These are phyloP conservation scores for Bruguiera hainesii DNA, from an alignment of 441 rosid genomes.

Conservation along the genomic window DNA sequence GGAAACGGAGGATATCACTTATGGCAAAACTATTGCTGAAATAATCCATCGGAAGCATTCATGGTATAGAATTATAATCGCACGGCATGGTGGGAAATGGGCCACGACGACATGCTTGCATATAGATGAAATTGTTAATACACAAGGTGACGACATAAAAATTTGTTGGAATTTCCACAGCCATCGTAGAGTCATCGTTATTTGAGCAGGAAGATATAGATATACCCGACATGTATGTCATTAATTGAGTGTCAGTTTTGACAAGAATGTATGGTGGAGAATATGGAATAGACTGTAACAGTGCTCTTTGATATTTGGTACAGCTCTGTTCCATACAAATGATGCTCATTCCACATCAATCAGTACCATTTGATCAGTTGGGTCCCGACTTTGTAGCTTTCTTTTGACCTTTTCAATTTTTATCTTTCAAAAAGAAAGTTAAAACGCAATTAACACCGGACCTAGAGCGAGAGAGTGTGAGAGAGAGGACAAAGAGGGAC, in stretches of 20 bases:
- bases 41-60: not conserved
- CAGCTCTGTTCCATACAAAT: slow-evolving; percentile 15
- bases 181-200: slow-evolving; percentile 1
- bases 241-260: slow-evolving; percentile 21
- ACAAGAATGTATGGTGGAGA: slow-evolving; percentile 27
- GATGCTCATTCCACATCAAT: slow-evolving; percentile 21
- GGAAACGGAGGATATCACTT: not conserved
- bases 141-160: not conserved
- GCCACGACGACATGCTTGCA: slow-evolving; percentile 3
- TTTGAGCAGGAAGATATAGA: not conserved
- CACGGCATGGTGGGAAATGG: slow-evolving; percentile 11
- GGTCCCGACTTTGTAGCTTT: no score
- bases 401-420: no score
- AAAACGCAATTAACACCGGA: no score
- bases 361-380: slow-evolving; percentile 4
- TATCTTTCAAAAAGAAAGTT: no score
- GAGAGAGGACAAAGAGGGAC: no score
- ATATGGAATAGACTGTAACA: slow-evolving; percentile 7
- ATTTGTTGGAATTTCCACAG: not conserved
- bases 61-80: no score
- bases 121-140: not conserved
- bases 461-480: no score
- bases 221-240: slow-evolving; percentile 9
- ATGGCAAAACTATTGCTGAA: not conserved
- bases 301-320: not conserved